Evolutionary conservation across 1,284 basidiomycete species (phyloP), one percentile per base, ranked within the genome.

Genomic region (Ganoderma multipileum): DNA sequence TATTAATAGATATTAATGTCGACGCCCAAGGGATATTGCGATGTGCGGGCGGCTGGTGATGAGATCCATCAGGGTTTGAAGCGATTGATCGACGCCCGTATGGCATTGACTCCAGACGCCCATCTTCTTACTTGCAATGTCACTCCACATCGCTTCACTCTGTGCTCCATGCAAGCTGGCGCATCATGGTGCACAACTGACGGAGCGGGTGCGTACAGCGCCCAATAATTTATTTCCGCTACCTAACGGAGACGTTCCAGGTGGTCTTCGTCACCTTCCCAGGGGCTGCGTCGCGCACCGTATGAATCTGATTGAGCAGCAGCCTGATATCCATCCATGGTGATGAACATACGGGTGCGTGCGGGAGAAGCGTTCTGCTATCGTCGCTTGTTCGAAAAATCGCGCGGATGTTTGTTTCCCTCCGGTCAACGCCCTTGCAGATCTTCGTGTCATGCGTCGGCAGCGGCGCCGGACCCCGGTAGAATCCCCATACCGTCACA

Each of bases 401-500:
- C 30, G 58, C 14, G 54, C 11, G 52, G 30, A 18, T 30, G 20
- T 12, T 47, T 38, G 67, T 47, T 64, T 50, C 55, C 63, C 47
- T 47, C 14, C 28, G 5, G 28, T 23, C 36, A 52, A 39, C 64
- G 58, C 54, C 52, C 64, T 42, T 69, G 71, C 68, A 66, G 71
- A 72, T 72, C 68, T 58, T 59, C 39, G 33, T 33, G 54, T 44
- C 30, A 38, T n/a, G 33, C 44, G 47, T 39, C 63, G 61, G 63
- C 59, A 42, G 62, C 23, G 11, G 11, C 11, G 23, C 23, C 47
- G 47, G 47, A 2, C 23, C 47, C 47, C 16, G 64, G 16, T 42
- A 2, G n/a, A 55, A 64, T 44, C 59, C 55, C 39, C 41, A 38
- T 47, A 47, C 16, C 55, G 38, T 54, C 55, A 33, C 66, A 52